A percentile compares a stretch with the other conserved stretches of the same genome.
Evolutionary conservation across 768 basidiomycete species (phyloP).

Genomic region (Daedaleopsis sinensis): DNA sequence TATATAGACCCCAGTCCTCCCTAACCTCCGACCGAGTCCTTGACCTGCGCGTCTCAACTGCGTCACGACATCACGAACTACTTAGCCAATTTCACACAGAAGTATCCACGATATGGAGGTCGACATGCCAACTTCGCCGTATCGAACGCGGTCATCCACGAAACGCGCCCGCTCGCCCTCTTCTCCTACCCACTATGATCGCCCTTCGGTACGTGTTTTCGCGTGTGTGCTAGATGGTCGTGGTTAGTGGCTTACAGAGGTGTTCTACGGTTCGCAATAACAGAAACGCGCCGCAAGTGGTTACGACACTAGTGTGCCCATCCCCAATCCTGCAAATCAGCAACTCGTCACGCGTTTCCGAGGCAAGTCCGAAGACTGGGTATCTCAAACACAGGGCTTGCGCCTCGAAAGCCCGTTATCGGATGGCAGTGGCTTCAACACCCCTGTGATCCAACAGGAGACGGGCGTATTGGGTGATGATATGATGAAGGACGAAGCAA

Average conservation of each 20-base stretch:
- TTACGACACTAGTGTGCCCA: constrained; percentile 28
- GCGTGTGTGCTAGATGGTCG: constrained; percentile 2
- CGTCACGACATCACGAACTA: background rate
- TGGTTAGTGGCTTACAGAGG: background rate
- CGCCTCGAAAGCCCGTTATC: constrained; percentile 56
- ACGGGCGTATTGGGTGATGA: background rate
- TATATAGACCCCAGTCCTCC: background rate
- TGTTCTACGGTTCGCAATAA: background rate
- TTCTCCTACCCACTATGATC: constrained; percentile 47
- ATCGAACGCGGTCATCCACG: constrained; percentile 38
- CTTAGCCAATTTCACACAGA: background rate
- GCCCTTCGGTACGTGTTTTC: constrained; percentile 52
- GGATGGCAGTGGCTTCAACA: constrained; percentile 16
- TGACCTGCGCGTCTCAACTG: background rate
- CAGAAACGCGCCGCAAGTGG: constrained; percentile 65
- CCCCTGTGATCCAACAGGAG: background rate
- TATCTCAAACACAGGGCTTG: constrained; percentile 66
- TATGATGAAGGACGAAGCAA: constrained; percentile 39
- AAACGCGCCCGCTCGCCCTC: constrained; percentile 71
- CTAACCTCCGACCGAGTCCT: background rate
- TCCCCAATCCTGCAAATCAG: constrained; percentile 9
- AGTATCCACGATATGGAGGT: constrained; percentile 48
- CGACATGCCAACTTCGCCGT: constrained; percentile 51
- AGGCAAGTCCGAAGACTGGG: constrained; percentile 66
- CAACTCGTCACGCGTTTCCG: constrained; percentile 33